These are phyloP conservation scores for Exophiala calicioides DNA, from an alignment of 2,329 filamentous ascomycete species.

Conservation along the genomic window DNA sequence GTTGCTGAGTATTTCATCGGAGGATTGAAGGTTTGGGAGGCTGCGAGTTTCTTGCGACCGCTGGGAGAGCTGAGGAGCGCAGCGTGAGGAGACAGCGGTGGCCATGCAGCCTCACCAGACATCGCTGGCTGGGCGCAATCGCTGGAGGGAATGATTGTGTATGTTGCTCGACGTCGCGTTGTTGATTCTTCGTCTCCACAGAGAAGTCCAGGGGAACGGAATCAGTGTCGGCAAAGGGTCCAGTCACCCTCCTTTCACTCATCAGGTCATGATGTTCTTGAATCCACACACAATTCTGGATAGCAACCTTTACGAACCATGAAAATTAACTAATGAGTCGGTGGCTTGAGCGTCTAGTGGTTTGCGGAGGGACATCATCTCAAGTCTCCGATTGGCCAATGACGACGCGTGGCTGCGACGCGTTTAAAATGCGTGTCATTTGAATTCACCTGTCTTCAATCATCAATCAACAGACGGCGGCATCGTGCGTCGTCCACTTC, in stretches of 20 bases:
- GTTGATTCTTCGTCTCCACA: constrained; percentile 4
- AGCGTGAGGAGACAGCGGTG: constrained; percentile 63
- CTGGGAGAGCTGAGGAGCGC: constrained; percentile 70
- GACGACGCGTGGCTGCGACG: constrained; percentile 12
- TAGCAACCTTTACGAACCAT: too few species aligned
- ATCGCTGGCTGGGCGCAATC: too few species aligned
- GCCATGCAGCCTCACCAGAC: constrained; percentile 50
- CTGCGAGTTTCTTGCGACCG: constrained; percentile 73
- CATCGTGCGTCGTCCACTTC: too few species aligned
- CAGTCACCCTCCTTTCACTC: neutral
- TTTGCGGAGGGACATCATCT: constrained; percentile 7
- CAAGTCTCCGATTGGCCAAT: constrained; percentile 18
- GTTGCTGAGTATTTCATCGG: constrained; percentile 57
- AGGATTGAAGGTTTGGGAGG: constrained; percentile 68
- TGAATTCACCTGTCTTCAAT: too few species aligned
- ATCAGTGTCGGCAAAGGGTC: too few species aligned
- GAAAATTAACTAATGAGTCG: neutral
- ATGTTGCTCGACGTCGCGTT: too few species aligned
- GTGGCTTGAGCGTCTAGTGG: neutral
- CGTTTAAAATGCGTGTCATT: constrained; percentile 7
- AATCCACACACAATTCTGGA: neutral
- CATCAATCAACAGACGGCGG: too few species aligned
- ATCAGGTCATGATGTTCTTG: constrained; percentile 2
- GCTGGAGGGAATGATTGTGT: too few species aligned
- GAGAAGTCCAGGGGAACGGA: neutral